phyloP scores from a whole-genome alignment of 345 rosid species.

The Eutrema japonicum region DNA sequence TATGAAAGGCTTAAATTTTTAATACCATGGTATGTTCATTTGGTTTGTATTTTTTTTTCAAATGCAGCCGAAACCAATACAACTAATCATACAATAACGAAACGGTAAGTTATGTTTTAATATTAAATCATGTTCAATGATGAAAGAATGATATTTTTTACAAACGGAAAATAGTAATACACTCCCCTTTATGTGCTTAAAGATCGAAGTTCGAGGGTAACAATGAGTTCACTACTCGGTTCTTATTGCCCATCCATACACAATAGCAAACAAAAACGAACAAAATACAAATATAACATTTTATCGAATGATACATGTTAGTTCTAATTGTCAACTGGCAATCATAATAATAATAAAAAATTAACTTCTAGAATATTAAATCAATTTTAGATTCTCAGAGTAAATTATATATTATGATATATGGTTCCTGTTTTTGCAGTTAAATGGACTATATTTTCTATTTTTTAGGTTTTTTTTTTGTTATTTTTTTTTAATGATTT shows the following conservation, averaged over 20 bases:
- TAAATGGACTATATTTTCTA: slow-evolving; percentile 9
- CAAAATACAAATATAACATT: neutral
- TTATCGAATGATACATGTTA: neutral
- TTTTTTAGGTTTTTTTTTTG: neutral
- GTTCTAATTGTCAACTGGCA: neutral
- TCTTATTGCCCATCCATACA: neutral
- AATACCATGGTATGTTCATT: neutral
- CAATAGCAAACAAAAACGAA: neutral
- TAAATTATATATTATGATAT: slow-evolving; percentile 16
- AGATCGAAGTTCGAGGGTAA: too few relatives aligned
- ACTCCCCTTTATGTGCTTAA: too few relatives aligned
- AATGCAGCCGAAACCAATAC: slow-evolving; percentile 35
- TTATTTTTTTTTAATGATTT: neutral
- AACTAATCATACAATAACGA: slow-evolving; percentile 10
- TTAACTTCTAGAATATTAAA: neutral
- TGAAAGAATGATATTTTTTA: neutral
- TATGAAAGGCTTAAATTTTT: too few relatives aligned
- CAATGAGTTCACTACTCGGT: neutral
- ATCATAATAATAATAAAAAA: neutral
- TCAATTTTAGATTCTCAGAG: neutral
- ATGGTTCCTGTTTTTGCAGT: slow-evolving; percentile 37
- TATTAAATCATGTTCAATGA: neutral
- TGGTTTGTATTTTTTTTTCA: neutral
- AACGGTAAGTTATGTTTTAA: slow-evolving; percentile 4
- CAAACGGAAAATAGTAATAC: neutral